A percentile compares a stretch with the other conserved stretches of the same genome.
phyloP scores from a whole-genome alignment of 2,329 filamentous ascomycete species.

The Penicillium sp. region DNA sequence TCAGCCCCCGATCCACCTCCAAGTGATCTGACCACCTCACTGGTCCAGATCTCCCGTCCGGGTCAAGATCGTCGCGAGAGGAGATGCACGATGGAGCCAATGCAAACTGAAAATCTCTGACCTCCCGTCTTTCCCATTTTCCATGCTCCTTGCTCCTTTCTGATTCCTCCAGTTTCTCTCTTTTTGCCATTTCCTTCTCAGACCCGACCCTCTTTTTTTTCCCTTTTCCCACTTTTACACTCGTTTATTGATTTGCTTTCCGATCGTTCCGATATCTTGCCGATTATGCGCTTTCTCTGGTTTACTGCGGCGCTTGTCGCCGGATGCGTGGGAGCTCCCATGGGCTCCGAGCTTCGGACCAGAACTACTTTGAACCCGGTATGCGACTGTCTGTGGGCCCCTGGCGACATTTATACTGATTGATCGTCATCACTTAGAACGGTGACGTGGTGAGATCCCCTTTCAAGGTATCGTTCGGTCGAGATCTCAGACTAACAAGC shows the following conservation, averaged over 20 bases:
- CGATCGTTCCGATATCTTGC: neutral
- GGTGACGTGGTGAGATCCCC: conserved; percentile 13
- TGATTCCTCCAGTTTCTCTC: conserved; percentile 3
- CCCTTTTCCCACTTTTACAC: neutral
- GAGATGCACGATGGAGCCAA: neutral
- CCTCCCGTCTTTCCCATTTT: neutral
- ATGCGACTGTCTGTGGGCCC: neutral
- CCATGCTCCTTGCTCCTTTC: neutral
- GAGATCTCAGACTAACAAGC: neutral
- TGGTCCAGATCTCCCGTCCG: neutral
- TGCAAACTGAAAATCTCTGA: conserved; percentile 1
- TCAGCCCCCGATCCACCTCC: neutral
- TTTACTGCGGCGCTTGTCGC: conserved; percentile 3
- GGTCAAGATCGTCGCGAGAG: neutral
- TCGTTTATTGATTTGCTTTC: neutral
- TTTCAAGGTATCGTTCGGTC: neutral
- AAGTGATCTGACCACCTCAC: neutral
- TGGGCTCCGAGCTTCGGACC: neutral
- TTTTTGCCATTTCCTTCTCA: neutral
- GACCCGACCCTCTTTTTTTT: neutral
- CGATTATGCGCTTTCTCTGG: conserved; percentile 9
- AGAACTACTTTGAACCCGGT: neutral
- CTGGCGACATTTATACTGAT: neutral
- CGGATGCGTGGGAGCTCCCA: conserved; percentile 9
- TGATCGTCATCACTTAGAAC: conserved; percentile 10